These are phyloP conservation scores for Taiwanofungus camphoratus DNA, from an alignment of 1,284 basidiomycete genomes.

Conservation along the genomic window DNA sequence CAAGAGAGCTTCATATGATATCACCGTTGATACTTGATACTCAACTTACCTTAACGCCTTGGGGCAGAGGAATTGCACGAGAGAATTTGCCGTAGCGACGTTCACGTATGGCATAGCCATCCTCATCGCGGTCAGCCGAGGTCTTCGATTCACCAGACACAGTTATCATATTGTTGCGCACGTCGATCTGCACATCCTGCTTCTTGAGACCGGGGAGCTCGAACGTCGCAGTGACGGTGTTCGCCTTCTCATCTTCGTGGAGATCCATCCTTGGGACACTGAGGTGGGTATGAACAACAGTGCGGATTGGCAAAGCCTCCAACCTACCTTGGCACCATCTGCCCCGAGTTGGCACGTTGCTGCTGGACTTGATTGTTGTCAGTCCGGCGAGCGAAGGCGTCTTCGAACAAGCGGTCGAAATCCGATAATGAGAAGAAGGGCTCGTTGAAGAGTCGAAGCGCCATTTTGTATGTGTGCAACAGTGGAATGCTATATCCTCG, in stretches of 20 bases:
- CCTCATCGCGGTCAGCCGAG: slow-evolving; percentile 31
- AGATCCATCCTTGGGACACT: slow-evolving; percentile 50
- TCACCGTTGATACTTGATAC: background rate
- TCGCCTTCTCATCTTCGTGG: slow-evolving; percentile 34
- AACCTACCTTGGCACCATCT: slow-evolving; percentile 24
- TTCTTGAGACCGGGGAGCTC: slow-evolving; percentile 43
- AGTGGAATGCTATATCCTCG: too few species aligned
- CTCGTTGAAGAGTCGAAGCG: too few species aligned
- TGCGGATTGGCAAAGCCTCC: background rate
- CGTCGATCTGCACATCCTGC: slow-evolving; percentile 36
- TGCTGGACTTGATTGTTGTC: slow-evolving; percentile 2
- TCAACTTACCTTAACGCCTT: slow-evolving; percentile 38
- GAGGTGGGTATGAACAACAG: too few species aligned
- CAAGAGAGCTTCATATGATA: background rate
- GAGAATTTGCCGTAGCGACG: slow-evolving; percentile 42
- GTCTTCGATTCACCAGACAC: slow-evolving; percentile 38
- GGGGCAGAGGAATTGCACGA: slow-evolving; percentile 39
- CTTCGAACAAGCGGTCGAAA: too few species aligned
- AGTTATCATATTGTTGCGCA: slow-evolving; percentile 36
- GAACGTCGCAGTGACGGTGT: slow-evolving; percentile 40
- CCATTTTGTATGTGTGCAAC: slow-evolving; percentile 3
- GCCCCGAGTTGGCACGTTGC: slow-evolving; percentile 8
- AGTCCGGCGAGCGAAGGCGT: slow-evolving; percentile 4
- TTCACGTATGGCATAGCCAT: slow-evolving; percentile 43
- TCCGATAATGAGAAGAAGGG: too few species aligned